Evolutionary conservation across 192 early-diverging fungal species (phyloP).

Genomic region (Cetraspora pellucida): DNA sequence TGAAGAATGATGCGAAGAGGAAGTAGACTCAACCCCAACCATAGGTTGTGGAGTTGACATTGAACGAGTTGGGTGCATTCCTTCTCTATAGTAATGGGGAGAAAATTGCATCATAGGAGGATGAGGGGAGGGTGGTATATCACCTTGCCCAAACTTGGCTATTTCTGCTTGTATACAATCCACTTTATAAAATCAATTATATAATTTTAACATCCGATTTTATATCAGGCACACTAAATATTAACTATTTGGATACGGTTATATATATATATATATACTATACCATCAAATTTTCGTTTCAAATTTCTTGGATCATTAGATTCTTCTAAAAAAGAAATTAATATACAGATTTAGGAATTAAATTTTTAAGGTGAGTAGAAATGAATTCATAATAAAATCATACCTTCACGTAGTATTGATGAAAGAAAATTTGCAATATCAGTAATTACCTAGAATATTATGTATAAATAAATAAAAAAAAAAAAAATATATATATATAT

Average conservation of each 20-base stretch:
- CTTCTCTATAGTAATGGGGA: slow-evolving; percentile 20
- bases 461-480: background rate
- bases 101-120: slow-evolving; percentile 4
- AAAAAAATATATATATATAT: too few relatives aligned
- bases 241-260: background rate
- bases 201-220: background rate
- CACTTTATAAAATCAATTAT: background rate
- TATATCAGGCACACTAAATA: background rate
- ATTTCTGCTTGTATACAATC: slow-evolving; percentile 33
- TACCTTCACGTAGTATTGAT: slow-evolving; percentile 28
- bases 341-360: background rate
- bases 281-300: slow-evolving; percentile 35
- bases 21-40: slow-evolving; percentile 16
- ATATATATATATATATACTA: slow-evolving; percentile 16
- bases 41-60: slow-evolving; percentile 17
- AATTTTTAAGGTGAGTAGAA: background rate
- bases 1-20: background rate
- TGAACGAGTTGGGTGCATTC: background rate
- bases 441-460: slow-evolving; percentile 25
- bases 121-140: background rate
- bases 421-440: slow-evolving; percentile 24
- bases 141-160: slow-evolving; percentile 28
- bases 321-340: slow-evolving; percentile 1
- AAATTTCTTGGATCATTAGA: background rate
- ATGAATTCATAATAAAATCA: background rate